These are phyloP conservation scores for Ophiostoma angusticollis DNA, from an alignment of 2,329 filamentous ascomycete genomes.

Conservation along the genomic window DNA sequence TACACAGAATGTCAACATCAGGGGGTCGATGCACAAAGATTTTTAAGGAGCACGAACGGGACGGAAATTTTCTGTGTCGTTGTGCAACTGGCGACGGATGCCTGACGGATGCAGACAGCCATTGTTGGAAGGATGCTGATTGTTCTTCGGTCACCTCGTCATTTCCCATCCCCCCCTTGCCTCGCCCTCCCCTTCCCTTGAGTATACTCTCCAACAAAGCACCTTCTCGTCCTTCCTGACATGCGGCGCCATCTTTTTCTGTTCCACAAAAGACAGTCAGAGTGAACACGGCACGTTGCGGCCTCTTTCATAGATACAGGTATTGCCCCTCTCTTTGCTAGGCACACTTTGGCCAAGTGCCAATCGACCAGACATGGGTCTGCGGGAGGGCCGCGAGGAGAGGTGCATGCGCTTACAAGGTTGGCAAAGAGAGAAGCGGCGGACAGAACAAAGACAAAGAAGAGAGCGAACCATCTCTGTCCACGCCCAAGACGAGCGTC, in stretches of 20 bases:
- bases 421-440: slow-evolving; percentile 3
- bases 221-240: too few species aligned
- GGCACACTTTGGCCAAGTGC: slow-evolving; percentile 5
- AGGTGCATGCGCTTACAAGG: neutral
- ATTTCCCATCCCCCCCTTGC: too few species aligned
- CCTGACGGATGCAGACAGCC: neutral
- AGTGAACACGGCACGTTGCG: too few species aligned
- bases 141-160: too few species aligned
- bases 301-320: too few species aligned
- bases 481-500: neutral
- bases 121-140: too few species aligned
- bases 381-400: neutral
- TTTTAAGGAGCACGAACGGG: slow-evolving; percentile 1
- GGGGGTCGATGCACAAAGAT: neutral
- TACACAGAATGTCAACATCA: slow-evolving; percentile 6
- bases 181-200: too few species aligned
- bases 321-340: neutral
- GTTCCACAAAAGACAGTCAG: too few species aligned
- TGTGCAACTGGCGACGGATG: neutral
- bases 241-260: too few species aligned
- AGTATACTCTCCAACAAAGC: too few species aligned
- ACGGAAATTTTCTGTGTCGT: neutral
- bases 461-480: too few species aligned
- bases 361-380: slow-evolving; percentile 3
- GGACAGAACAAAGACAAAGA: neutral